A percentile compares a stretch with the other conserved stretches of the same genome.
Conservation (phyloP, 2,329 filamentous ascomycete genomes). For the Phaeosphaeria sp. region DNA sequence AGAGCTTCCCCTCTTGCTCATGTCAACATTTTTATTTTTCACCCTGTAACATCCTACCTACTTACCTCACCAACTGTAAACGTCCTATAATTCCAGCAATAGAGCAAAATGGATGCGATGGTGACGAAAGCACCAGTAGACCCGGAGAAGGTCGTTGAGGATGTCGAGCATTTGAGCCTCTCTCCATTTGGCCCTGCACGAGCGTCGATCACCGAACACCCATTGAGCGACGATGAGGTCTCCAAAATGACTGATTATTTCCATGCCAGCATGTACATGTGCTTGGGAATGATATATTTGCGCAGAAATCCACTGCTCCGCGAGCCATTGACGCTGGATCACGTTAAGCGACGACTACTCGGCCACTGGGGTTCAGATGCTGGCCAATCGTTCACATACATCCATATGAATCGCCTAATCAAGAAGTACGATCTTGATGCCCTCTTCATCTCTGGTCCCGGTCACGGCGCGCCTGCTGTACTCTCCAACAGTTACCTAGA, state of each 20-base stretch:
- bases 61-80: too few species aligned
- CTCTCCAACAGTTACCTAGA: constrained; percentile 80
- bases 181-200: constrained; percentile 70
- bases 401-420: constrained; percentile 83
- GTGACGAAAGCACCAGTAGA: constrained; percentile 25
- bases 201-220: constrained; percentile 66
- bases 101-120: constrained; percentile 33
- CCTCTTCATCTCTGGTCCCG: constrained; percentile 77
- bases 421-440: constrained; percentile 78
- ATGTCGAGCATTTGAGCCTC: constrained; percentile 49
- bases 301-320: constrained; percentile 74
- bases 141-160: constrained; percentile 33
- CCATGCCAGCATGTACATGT: constrained; percentile 75
- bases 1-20: constrained; percentile 13
- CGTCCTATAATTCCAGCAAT: constrained; percentile 3
- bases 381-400: constrained; percentile 82
- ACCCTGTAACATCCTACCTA: not conserved
- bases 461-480: constrained; percentile 78
- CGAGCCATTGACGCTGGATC: constrained; percentile 71
- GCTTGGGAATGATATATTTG: constrained; percentile 81
- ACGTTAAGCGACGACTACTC: constrained; percentile 75
- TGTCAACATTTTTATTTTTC: not conserved
- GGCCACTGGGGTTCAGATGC: constrained; percentile 82
- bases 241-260: constrained; percentile 75
- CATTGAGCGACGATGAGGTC: constrained; percentile 70